These are phyloP conservation scores for Glycine soja DNA, from an alignment of 306 rosid genomes.

Conservation along the genomic window DNA sequence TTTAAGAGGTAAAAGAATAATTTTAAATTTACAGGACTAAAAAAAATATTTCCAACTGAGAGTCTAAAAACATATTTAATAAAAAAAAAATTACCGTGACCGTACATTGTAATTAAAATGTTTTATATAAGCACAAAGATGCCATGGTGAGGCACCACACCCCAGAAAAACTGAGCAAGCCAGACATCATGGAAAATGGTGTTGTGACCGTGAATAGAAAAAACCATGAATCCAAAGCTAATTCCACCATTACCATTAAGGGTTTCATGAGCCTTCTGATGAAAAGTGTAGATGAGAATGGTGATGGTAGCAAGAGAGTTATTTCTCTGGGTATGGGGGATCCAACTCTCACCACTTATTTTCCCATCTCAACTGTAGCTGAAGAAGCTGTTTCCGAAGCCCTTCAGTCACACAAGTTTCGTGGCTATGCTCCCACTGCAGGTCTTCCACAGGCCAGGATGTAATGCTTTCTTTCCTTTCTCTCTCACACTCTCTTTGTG, in stretches of 20 bases:
- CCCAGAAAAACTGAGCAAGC: too few species aligned
- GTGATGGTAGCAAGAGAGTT: constrained; percentile 43
- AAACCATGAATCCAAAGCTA: constrained; percentile 36
- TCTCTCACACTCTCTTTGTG: not conserved
- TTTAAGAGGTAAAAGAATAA: too few species aligned
- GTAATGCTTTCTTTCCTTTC: constrained; percentile 42
- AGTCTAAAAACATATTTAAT: too few species aligned
- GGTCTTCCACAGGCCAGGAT: constrained; percentile 83
- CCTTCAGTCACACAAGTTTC: constrained; percentile 68
- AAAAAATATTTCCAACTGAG: too few species aligned
- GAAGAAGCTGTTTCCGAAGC: constrained; percentile 70
- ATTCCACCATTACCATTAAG: constrained; percentile 80
- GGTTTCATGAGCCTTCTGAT: constrained; percentile 74
- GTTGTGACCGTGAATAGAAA: too few species aligned
- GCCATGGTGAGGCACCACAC: too few species aligned
- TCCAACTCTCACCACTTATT: constrained; percentile 78
- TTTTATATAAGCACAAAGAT: too few species aligned
- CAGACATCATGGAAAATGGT: too few species aligned
- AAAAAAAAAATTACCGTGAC: too few species aligned
- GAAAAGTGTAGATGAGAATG: constrained; percentile 54
- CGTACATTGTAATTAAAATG: too few species aligned
- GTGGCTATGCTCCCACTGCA: constrained; percentile 89
- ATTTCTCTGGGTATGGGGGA: constrained; percentile 92
- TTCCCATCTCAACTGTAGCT: constrained; percentile 60
- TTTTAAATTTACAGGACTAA: too few species aligned